Percentiles rank a stretch among this genome's conserved stretches.
Evolutionary conservation across 2,329 filamentous ascomycete species (phyloP).

Genomic region (Xylariaceae sp.): DNA sequence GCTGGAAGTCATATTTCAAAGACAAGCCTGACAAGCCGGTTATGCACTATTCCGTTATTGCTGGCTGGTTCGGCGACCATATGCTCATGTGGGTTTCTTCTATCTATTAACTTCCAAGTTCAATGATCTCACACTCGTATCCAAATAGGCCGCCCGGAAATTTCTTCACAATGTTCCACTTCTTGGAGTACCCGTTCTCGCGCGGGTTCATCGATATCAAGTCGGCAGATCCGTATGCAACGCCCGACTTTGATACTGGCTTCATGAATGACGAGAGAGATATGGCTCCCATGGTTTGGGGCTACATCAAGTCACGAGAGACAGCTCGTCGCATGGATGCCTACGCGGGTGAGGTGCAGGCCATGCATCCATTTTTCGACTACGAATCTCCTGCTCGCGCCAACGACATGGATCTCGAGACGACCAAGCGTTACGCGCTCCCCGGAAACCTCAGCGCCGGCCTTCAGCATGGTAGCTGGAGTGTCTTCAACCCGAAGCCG

Average conservation of each 20-base stretch:
- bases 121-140: neutral
- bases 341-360: conserved; percentile 75
- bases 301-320: conserved; percentile 82
- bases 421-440: conserved; percentile 77
- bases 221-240: conserved; percentile 74
- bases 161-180: conserved; percentile 86
- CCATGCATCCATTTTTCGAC: conserved; percentile 74
- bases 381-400: conserved; percentile 74
- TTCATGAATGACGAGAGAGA: conserved; percentile 89
- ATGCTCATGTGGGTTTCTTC: conserved; percentile 58
- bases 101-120: neutral
- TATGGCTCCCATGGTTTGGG: conserved; percentile 86
- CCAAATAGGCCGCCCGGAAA: conserved; percentile 71
- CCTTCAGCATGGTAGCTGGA: conserved; percentile 78
- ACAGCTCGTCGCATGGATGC: conserved; percentile 79
- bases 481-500: conserved; percentile 60
- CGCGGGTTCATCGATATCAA: conserved; percentile 74
- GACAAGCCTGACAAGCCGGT: conserved; percentile 85
- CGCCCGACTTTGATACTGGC: conserved; percentile 78
- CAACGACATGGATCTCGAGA: conserved; percentile 75
- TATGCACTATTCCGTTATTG: conserved; percentile 83
- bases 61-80: conserved; percentile 69
- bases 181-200: conserved; percentile 79
- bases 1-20: conserved; percentile 85
- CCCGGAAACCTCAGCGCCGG: conserved; percentile 74